Conservation (phyloP, 345 rosid species). For the Aquilaria sinensis region DNA sequence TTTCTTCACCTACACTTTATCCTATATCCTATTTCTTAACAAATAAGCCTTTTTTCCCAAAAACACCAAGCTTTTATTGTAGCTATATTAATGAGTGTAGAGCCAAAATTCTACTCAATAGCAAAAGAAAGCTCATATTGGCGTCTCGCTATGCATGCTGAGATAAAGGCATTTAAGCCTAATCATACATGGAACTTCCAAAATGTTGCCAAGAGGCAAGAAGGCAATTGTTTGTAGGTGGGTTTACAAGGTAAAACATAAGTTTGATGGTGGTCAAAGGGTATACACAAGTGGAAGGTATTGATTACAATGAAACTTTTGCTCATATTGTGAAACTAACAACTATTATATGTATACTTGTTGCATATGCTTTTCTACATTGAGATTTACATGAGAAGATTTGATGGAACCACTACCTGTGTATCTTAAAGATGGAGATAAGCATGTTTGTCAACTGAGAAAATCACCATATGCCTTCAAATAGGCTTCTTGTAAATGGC, state of each 20-base stretch:
- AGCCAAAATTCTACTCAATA: neutral
- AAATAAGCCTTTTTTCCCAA: neutral
- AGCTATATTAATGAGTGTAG: neutral
- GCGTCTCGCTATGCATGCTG: neutral
- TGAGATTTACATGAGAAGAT: too few species aligned
- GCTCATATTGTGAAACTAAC: too few species aligned
- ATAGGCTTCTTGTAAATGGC: neutral
- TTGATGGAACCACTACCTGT: neutral
- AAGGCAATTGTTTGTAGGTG: neutral
- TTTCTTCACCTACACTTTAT: too few species aligned
- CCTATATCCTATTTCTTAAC: neutral
- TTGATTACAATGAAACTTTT: neutral
- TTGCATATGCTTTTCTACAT: neutral
- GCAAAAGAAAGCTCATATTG: neutral
- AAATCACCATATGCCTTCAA: conserved; percentile 7
- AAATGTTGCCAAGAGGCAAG: neutral
- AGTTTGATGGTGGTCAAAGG: neutral
- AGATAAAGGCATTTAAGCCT: neutral
- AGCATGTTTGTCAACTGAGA: neutral
- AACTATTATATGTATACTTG: too few species aligned
- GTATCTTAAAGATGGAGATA: neutral
- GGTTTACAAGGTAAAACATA: neutral
- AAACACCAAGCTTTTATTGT: neutral
- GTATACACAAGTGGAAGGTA: neutral
- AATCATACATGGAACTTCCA: neutral